Evolutionary conservation across 371 early-diverging fungal species (phyloP).

Genomic region (Mucor saturninus): DNA sequence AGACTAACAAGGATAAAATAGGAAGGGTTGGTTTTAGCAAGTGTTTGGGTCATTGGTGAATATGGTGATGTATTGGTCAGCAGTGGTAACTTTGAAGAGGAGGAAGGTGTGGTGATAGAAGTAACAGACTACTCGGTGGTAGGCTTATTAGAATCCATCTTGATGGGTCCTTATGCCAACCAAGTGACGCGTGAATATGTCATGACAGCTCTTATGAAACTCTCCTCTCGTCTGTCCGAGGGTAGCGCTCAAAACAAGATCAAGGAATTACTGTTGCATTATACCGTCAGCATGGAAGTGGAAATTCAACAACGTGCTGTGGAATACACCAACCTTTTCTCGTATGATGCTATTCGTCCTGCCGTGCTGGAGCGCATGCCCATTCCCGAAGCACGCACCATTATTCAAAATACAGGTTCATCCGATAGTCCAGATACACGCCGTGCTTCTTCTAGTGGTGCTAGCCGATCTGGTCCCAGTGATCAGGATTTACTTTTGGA

Average conservation of each 20-base stretch:
- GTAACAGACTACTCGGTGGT: slow-evolving; percentile 78
- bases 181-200: slow-evolving; percentile 80
- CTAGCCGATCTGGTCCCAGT: slow-evolving; percentile 45
- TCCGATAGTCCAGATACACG: slow-evolving; percentile 33
- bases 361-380: slow-evolving; percentile 96
- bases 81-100: slow-evolving; percentile 74
- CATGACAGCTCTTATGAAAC: slow-evolving; percentile 87
- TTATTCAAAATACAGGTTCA: slow-evolving; percentile 33
- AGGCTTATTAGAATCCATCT: slow-evolving; percentile 71
- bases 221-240: slow-evolving; percentile 79
- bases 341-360: slow-evolving; percentile 73
- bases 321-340: slow-evolving; percentile 85
- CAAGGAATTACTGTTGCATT: slow-evolving; percentile 61
- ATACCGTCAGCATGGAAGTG: slow-evolving; percentile 77
- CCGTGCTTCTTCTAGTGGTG: slow-evolving; percentile 21
- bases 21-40: slow-evolving; percentile 91
- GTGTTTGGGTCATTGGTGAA: slow-evolving; percentile 96
- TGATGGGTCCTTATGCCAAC: slow-evolving; percentile 82
- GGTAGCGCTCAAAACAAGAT: slow-evolving; percentile 51
- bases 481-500: slow-evolving; percentile 75
- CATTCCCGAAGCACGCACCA: slow-evolving; percentile 72
- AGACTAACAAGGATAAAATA: slow-evolving; percentile 26
- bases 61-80: slow-evolving; percentile 88
- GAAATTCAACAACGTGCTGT: slow-evolving; percentile 95
- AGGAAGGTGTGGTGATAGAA: slow-evolving; percentile 62